Evolutionary conservation across 345 rosid species (phyloP).

Genomic region (Citrus glauca): DNA sequence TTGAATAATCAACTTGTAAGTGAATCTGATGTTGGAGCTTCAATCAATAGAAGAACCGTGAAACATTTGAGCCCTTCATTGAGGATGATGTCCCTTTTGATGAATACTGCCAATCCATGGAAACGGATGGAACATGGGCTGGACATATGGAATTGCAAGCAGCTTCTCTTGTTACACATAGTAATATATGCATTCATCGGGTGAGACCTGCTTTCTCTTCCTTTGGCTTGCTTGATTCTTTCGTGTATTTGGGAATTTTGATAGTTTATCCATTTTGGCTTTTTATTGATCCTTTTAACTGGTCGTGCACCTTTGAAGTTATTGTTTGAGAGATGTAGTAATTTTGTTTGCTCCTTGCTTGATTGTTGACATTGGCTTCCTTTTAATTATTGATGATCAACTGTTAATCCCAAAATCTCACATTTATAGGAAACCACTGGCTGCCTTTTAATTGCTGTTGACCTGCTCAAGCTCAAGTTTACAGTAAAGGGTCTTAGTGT

Average conservation of each 20-base stretch:
- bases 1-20: constrained; percentile 8
- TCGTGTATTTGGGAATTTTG: background rate
- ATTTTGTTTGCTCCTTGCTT: background rate
- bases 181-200: constrained; percentile 87
- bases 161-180: constrained; percentile 76
- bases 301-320: background rate
- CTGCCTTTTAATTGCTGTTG: too few species aligned
- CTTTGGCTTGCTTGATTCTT: background rate
- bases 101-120: constrained; percentile 81
- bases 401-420: background rate
- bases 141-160: constrained; percentile 97
- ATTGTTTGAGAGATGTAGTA: background rate
- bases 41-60: constrained; percentile 58
- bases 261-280: background rate
- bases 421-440: too few species aligned
- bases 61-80: constrained; percentile 82
- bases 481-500: background rate
- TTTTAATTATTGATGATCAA: background rate
- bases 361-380: background rate
- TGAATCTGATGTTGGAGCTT: constrained; percentile 18
- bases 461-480: background rate
- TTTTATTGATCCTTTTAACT: background rate
- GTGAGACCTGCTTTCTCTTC: constrained; percentile 28
- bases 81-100: constrained; percentile 91
- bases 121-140: constrained; percentile 90